A percentile compares a stretch with the other conserved stretches of the same genome.
Evolutionary conservation across 257 asterid species (phyloP).

Genomic region (Przewalskia tangutica): DNA sequence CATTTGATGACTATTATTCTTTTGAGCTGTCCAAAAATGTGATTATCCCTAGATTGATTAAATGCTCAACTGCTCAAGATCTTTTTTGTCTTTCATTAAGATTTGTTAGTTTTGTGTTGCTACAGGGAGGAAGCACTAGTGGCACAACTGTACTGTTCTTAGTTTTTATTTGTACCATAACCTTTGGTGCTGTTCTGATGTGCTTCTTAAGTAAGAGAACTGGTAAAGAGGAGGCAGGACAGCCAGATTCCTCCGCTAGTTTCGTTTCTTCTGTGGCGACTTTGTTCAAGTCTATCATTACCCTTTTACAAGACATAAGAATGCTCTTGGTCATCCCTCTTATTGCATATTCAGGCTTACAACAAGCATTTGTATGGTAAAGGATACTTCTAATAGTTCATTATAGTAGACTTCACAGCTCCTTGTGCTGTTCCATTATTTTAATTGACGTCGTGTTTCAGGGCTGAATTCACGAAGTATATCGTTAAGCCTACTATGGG

Average conservation of each 20-base stretch:
- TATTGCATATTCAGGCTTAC: conserved; percentile 87
- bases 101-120: background rate
- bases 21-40: too few species aligned
- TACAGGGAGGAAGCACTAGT: conserved; percentile 79
- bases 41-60: background rate
- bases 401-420: background rate
- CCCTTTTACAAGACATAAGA: conserved; percentile 52
- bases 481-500: conserved; percentile 76
- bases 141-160: conserved; percentile 71
- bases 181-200: conserved; percentile 73
- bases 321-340: conserved; percentile 83
- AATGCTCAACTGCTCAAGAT: background rate
- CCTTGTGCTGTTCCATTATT: background rate
- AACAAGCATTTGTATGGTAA: conserved; percentile 95
- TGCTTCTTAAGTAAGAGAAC: conserved; percentile 70
- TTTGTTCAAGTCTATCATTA: conserved; percentile 38
- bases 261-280: conserved; percentile 52
- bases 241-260: conserved; percentile 27
- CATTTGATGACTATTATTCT: too few species aligned
- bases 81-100: background rate
- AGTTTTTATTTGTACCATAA: conserved; percentile 69
- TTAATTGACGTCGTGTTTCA: conserved; percentile 9
- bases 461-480: conserved; percentile 94
- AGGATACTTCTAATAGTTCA: background rate
- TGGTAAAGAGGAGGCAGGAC: conserved; percentile 44